phyloP scores from a whole-genome alignment of 1,284 basidiomycete species.

The Termitomyces sp. region DNA sequence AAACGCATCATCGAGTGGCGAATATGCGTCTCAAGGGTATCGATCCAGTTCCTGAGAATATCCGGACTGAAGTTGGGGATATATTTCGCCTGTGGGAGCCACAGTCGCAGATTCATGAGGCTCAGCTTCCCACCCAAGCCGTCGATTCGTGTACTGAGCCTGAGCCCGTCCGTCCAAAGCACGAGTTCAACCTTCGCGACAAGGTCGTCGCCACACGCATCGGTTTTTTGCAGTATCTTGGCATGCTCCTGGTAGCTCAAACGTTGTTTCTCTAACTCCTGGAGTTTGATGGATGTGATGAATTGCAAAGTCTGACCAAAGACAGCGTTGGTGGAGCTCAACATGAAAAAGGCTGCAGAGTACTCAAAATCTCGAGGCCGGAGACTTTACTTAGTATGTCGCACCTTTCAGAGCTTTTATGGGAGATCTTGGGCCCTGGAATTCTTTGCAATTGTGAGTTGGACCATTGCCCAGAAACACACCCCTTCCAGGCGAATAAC shows the following conservation, averaged over 20 bases:
- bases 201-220: conserved; percentile 20
- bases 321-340: conserved; percentile 6
- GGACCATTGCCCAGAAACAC: too few species aligned
- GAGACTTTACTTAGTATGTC: too few species aligned
- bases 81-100: conserved; percentile 34
- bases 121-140: not conserved
- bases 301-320: conserved; percentile 31
- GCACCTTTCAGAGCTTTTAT: too few species aligned
- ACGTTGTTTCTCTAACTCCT: conserved; percentile 36
- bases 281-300: conserved; percentile 39
- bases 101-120: conserved; percentile 22
- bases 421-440: too few species aligned
- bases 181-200: conserved; percentile 14
- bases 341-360: too few species aligned
- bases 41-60: conserved; percentile 32
- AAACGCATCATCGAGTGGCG: conserved; percentile 30
- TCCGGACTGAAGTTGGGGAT: conserved; percentile 34
- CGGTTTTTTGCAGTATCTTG: conserved; percentile 20
- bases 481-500: too few species aligned
- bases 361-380: too few species aligned
- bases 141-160: not conserved
- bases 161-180: not conserved
- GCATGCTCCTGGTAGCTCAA: conserved; percentile 26
- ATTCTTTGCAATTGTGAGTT: too few species aligned
- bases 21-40: conserved; percentile 35